Base-by-base conservation (phyloP, 1,284 basidiomycete genomes). In the Gymnopus androsaceus region DNA sequence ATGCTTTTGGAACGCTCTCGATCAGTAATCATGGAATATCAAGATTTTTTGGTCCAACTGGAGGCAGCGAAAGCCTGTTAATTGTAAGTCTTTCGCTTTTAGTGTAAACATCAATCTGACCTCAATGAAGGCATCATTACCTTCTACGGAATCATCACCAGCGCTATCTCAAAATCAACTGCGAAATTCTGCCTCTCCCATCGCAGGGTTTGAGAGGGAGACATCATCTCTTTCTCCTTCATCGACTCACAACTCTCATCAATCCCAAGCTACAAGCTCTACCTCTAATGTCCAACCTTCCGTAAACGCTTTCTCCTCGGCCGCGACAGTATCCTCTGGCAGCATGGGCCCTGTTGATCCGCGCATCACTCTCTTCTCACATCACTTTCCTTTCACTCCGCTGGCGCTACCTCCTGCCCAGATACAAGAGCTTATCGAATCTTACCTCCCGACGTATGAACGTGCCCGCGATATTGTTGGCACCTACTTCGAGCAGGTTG, bases 351-450 rank as follows among this genome's bases (percentile, higher is more conserved):
- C 71, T 4, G 65, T 72, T 0, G 67, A 73, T 49, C 73, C 74
- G 6, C 45, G 38, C 9, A 66, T 83, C 44, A 67, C 71, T 11
- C 74, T 80, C 60, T 86, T 87, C 66, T 83, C 85, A 1, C 74
- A 75, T 37, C 69, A 80, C 7, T 88, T 88, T 65, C 86, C 85
- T 0, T 85, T 88, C 65, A 83, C 83, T 0, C 84, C 84, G 11
- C 69, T 83, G 63, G 84, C 84, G 2, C 67, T 77, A 3, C 57
- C 57, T 12, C 63, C 75, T 1, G 63, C 69, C 4, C 74, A 75
- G 23, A 75, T 82, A 12, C 76, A 79, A 57, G 71, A 73, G 28
- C 63, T 84, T 33, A 77, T 89, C 37, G 72, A 79, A 40, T 69
- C 72, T 0, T 77, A 81, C 57, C 73, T 87, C 11, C 85, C 85